phyloP scores from a whole-genome alignment of 805 yeast genomes.

The Ogataea saltuana region DNA sequence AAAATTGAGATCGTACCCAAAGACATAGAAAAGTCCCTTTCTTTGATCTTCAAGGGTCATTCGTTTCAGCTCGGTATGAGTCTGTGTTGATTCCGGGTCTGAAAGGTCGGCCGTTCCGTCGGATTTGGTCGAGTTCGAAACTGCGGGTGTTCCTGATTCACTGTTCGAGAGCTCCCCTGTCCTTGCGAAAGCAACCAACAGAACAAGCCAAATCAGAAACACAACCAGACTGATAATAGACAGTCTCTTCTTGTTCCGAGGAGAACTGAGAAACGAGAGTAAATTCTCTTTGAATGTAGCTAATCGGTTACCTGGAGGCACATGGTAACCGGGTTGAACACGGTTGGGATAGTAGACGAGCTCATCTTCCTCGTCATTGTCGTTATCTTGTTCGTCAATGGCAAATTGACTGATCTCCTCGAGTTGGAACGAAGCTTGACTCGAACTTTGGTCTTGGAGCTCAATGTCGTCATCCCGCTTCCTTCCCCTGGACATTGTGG shows the following conservation, averaged over 20 bases:
- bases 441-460: slow-evolving; percentile 23
- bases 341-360: slow-evolving; percentile 15
- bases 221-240: slow-evolving; percentile 19
- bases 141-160: not conserved
- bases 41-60: slow-evolving; percentile 33
- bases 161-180: slow-evolving; percentile 22
- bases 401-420: slow-evolving; percentile 26
- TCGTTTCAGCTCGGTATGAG: slow-evolving; percentile 13
- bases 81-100: not conserved
- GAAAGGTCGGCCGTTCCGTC: not conserved
- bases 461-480: slow-evolving; percentile 23
- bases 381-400: slow-evolving; percentile 23
- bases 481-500: slow-evolving; percentile 7
- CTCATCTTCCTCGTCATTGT: slow-evolving; percentile 19
- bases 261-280: slow-evolving; percentile 14
- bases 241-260: slow-evolving; percentile 22
- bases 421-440: slow-evolving; percentile 21
- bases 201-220: slow-evolving; percentile 30
- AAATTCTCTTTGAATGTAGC: slow-evolving; percentile 12
- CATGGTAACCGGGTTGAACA: not conserved
- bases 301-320: slow-evolving; percentile 3
- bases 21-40: slow-evolving; percentile 33
- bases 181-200: slow-evolving; percentile 27
- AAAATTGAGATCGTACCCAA: slow-evolving; percentile 26
- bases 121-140: slow-evolving; percentile 2